Evolutionary conservation across 805 yeast genomes (phyloP).

Genomic region (Trichomonascus vanleenenianus): DNA sequence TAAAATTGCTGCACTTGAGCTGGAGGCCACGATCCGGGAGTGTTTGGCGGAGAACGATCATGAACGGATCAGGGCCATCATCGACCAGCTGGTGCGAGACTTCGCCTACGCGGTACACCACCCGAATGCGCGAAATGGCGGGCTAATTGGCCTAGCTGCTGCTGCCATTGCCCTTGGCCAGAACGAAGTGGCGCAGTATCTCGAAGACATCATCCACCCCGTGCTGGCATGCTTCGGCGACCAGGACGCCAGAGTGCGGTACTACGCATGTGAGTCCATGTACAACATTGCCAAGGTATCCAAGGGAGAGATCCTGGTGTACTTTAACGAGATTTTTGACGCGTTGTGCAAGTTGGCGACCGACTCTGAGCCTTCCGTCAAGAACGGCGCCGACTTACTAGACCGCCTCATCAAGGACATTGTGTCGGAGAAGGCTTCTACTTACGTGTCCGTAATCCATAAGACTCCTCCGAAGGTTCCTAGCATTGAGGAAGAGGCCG

Average conservation of each 20-base stretch:
- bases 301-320: conserved; percentile 83
- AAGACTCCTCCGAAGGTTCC: conserved; percentile 38
- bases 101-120: conserved; percentile 78
- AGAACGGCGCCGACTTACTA: conserved; percentile 89
- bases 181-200: conserved; percentile 70
- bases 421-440: conserved; percentile 88
- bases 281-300: conserved; percentile 96
- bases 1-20: conserved; percentile 58
- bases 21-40: conserved; percentile 67
- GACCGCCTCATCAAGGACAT: conserved; percentile 90
- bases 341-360: conserved; percentile 84
- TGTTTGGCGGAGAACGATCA: conserved; percentile 54
- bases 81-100: conserved; percentile 68
- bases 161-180: conserved; percentile 87
- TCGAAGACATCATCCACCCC: conserved; percentile 84
- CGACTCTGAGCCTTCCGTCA: conserved; percentile 83
- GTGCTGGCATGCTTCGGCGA: conserved; percentile 94
- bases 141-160: conserved; percentile 91
- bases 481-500: conserved; percentile 31
- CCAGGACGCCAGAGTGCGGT: conserved; percentile 93
- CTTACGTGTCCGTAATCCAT: conserved; percentile 45
- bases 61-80: conserved; percentile 50
- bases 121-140: conserved; percentile 89
- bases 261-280: conserved; percentile 92
- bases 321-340: conserved; percentile 92